Percentiles rank a stretch among this genome's conserved stretches.
Evolutionary conservation across 2,329 filamentous ascomycete genomes (phyloP).

Genomic region (Zymoseptoria tritici): DNA sequence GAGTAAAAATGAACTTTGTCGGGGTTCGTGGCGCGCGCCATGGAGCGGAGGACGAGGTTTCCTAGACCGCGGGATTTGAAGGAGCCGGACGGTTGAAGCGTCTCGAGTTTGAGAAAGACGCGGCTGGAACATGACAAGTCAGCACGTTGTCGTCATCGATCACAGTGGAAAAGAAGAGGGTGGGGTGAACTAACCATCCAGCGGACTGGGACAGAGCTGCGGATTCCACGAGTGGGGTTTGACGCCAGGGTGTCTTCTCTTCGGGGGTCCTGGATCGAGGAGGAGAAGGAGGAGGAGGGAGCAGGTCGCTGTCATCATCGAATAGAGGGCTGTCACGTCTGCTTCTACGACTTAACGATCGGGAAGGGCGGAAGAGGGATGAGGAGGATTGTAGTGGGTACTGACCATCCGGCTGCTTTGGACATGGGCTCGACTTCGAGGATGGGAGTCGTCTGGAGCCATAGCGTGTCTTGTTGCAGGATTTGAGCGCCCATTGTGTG

Average conservation of each 20-base stretch:
- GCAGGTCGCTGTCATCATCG: not conserved
- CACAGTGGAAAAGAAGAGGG: not conserved
- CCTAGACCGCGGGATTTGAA: slow-evolving; percentile 77
- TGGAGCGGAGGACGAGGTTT: slow-evolving; percentile 55
- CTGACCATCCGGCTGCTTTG: slow-evolving; percentile 63
- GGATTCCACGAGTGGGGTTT: slow-evolving; percentile 65
- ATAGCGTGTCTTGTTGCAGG: slow-evolving; percentile 39
- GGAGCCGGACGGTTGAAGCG: slow-evolving; percentile 73
- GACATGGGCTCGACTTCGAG: slow-evolving; percentile 61
- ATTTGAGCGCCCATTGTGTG: not conserved
- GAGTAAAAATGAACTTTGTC: slow-evolving; percentile 44
- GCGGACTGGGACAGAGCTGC: slow-evolving; percentile 59
- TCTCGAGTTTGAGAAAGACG: slow-evolving; percentile 79
- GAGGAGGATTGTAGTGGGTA: slow-evolving; percentile 5
- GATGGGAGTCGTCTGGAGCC: slow-evolving; percentile 61
- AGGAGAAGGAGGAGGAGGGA: not conserved
- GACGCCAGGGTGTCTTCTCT: slow-evolving; percentile 51
- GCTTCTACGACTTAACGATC: not conserved
- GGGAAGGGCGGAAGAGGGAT: not conserved
- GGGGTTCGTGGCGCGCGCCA: slow-evolving; percentile 29
- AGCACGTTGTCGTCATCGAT: not conserved
- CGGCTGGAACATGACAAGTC: slow-evolving; percentile 42
- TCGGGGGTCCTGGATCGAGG: not conserved
- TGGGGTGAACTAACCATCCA: slow-evolving; percentile 55
- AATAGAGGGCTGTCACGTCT: not conserved